These are phyloP conservation scores for Ananas comosus DNA, from an alignment of 176 grass and related monocot genomes.

Conservation along the genomic window DNA sequence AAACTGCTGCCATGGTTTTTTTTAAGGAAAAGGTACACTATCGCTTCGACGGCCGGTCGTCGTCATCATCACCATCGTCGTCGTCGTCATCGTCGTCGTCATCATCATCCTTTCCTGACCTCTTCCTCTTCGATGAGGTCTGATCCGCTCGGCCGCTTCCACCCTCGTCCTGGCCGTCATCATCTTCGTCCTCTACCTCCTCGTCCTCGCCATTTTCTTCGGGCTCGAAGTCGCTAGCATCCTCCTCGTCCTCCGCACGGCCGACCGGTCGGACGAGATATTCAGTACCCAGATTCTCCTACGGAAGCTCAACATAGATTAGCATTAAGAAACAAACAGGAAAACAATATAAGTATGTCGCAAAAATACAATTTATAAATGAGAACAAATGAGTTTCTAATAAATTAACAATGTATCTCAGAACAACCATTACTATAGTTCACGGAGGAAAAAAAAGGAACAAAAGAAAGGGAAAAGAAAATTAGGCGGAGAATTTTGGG, in stretches of 20 bases:
- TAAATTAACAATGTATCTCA: no score
- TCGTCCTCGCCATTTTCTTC: conserved; percentile 4
- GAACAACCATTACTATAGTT: no score
- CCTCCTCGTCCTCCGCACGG: conserved; percentile 29
- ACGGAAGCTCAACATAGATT: background rate
- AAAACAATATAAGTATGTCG: no score
- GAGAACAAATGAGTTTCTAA: no score
- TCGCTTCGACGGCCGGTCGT: conserved; percentile 12
- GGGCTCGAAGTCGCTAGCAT: conserved; percentile 32
- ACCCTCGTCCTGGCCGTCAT: background rate
- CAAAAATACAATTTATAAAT: no score
- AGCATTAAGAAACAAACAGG: no score
- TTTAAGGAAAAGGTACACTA: background rate
- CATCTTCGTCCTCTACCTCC: conserved; percentile 2
- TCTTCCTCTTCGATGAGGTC: conserved; percentile 15
- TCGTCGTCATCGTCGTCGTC: conserved; percentile 11
- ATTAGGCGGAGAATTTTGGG: no score
- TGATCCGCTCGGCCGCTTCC: background rate
- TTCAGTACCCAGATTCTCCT: conserved; percentile 9
- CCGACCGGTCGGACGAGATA: conserved; percentile 12
- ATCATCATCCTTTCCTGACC: background rate
- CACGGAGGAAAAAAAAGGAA: no score
- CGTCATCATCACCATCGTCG: background rate
- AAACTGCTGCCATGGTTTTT: no score
- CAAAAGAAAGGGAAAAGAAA: no score